Evolutionary conservation across 257 asterid genomes (phyloP).

Genomic region (Petrea volubilis): DNA sequence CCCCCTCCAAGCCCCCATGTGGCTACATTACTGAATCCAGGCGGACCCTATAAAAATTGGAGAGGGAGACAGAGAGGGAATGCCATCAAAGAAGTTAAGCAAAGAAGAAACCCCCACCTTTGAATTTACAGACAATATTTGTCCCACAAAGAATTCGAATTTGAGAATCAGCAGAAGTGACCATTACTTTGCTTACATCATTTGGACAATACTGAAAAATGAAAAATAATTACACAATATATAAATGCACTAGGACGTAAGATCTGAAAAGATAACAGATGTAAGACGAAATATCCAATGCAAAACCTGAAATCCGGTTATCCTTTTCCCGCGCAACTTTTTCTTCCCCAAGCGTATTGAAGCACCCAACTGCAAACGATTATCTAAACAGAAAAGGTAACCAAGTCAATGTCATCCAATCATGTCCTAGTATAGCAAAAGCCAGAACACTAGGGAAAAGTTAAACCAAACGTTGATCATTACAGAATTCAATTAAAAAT

Average conservation of each 20-base stretch:
- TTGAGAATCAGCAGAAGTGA: constrained; percentile 82
- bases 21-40: too few relatives aligned
- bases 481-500: background rate
- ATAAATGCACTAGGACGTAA: background rate
- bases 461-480: constrained; percentile 1
- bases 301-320: constrained; percentile 88
- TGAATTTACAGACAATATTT: constrained; percentile 66
- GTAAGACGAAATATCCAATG: background rate
- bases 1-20: too few relatives aligned
- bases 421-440: background rate
- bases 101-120: constrained; percentile 43
- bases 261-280: background rate
- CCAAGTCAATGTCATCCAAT: background rate
- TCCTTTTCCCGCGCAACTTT: constrained; percentile 66
- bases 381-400: constrained; percentile 37
- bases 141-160: constrained; percentile 68
- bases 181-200: constrained; percentile 80
- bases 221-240: background rate
- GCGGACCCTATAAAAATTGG: too few relatives aligned
- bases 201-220: constrained; percentile 68
- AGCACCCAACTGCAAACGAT: constrained; percentile 64
- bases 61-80: too few relatives aligned
- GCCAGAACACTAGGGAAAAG: background rate
- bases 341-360: constrained; percentile 74
- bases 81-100: background rate